These are phyloP conservation scores for Nakaseomyces sp. DNA, from an alignment of 1,139 yeast species.

Conservation along the genomic window DNA sequence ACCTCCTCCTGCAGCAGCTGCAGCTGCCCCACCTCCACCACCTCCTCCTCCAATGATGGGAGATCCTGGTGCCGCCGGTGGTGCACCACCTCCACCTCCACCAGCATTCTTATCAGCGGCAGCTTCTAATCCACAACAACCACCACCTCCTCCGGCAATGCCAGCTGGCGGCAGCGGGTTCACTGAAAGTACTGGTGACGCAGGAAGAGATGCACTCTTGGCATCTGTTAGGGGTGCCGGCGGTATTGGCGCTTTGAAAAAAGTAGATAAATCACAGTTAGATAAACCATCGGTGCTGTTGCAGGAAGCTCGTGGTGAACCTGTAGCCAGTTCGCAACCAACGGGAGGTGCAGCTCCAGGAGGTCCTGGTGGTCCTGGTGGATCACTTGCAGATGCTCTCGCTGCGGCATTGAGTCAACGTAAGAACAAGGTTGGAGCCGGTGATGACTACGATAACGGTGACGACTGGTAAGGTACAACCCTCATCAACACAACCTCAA, in stretches of 20 bases:
- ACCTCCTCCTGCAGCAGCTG: slow-evolving; percentile 17
- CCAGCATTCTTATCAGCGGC: slow-evolving; percentile 18
- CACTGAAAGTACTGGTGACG: slow-evolving; percentile 38
- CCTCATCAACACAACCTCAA: no score
- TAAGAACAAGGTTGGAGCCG: slow-evolving; percentile 71
- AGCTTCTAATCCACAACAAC: slow-evolving; percentile 21
- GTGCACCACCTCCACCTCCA: slow-evolving; percentile 24
- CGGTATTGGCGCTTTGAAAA: slow-evolving; percentile 59
- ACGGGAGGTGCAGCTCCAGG: slow-evolving; percentile 33
- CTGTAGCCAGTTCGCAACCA: slow-evolving; percentile 27
- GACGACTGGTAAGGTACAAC: slow-evolving; percentile 64
- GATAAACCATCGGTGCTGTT: slow-evolving; percentile 68
- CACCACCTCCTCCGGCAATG: slow-evolving; percentile 36
- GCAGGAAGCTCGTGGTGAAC: slow-evolving; percentile 57
- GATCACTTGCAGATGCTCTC: slow-evolving; percentile 71
- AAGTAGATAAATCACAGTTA: slow-evolving; percentile 73
- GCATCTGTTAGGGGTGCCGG: slow-evolving; percentile 80
- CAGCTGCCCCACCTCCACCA: slow-evolving; percentile 24
- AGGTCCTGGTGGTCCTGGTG: slow-evolving; percentile 32
- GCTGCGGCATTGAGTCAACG: slow-evolving; percentile 79
- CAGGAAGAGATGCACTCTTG: slow-evolving; percentile 70
- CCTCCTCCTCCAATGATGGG: slow-evolving; percentile 14
- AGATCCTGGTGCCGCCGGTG: slow-evolving; percentile 13
- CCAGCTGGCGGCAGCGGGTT: slow-evolving; percentile 31
- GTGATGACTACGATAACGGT: slow-evolving; percentile 77